A percentile compares a stretch with the other conserved stretches of the same genome.
Conservation (phyloP, 345 rosid species). For the Triadica sebifera region DNA sequence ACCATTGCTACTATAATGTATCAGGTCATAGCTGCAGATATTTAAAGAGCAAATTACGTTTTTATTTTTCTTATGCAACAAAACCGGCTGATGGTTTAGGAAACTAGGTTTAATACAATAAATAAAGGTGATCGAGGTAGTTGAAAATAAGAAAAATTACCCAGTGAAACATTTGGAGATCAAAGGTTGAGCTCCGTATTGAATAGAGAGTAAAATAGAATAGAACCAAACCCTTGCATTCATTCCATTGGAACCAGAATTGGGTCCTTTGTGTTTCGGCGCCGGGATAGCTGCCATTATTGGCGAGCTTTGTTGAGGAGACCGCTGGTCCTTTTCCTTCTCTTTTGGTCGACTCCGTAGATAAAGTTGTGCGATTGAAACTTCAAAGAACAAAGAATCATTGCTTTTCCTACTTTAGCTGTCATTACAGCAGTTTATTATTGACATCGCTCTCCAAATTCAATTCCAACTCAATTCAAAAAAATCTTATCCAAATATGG, state of each 20-base stretch:
- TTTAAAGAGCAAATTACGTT: no score
- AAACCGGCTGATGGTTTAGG: no score
- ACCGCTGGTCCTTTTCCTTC: no score
- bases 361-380: neutral
- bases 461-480: no score
- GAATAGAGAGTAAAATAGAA: slow-evolving; percentile 74
- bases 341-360: neutral
- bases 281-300: slow-evolving; percentile 39
- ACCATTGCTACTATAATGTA: neutral
- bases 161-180: slow-evolving; percentile 85
- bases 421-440: no score
- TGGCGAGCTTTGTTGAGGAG: slow-evolving; percentile 14
- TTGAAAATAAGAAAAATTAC: slow-evolving; percentile 25
- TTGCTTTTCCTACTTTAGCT: neutral
- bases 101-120: neutral
- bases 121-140: neutral
- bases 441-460: no score
- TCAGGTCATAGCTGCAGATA: no score
- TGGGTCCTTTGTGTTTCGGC: neutral
- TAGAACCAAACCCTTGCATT: slow-evolving; percentile 52
- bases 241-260: slow-evolving; percentile 26
- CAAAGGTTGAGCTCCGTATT: slow-evolving; percentile 93
- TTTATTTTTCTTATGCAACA: no score
- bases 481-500: no score
- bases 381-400: neutral